phyloP scores from a whole-genome alignment of 2,329 filamentous ascomycete genomes.

The Trichoderma koningii region DNA sequence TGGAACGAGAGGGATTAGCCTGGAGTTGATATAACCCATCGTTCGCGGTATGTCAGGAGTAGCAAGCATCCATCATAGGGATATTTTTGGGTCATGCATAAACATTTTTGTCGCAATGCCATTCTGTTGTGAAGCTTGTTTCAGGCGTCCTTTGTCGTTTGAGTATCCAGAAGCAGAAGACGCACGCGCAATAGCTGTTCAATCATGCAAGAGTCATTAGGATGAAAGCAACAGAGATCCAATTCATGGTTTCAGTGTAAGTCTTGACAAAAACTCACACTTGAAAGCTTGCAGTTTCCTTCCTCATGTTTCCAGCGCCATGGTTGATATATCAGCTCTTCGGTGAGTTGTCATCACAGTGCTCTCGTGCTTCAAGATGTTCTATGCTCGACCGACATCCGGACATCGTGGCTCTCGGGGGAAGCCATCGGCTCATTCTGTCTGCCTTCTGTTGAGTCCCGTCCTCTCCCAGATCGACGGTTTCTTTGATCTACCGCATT shows the following conservation, averaged over 20 bases:
- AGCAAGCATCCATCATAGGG: too few relatives aligned
- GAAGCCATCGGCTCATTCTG: not conserved
- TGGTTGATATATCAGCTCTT: not conserved
- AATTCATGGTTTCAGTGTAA: not conserved
- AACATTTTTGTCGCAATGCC: not conserved
- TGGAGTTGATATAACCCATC: not conserved
- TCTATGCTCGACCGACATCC: too few relatives aligned
- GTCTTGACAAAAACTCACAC: not conserved
- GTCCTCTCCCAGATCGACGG: not conserved
- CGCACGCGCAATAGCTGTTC: not conserved
- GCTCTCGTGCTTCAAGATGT: too few relatives aligned
- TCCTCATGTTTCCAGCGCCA: not conserved
- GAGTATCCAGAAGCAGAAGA: not conserved
- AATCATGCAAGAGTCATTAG: too few relatives aligned
- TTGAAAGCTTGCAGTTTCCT: not conserved
- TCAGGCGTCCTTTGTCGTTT: constrained; percentile 21
- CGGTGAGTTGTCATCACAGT: too few relatives aligned
- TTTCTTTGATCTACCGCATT: not conserved
- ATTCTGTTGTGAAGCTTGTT: not conserved
- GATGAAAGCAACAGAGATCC: not conserved
- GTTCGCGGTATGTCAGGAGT: not conserved
- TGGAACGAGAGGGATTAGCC: too few relatives aligned
- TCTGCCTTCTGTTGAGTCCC: not conserved
- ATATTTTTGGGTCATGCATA: not conserved
- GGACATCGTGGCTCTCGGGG: too few relatives aligned